Conservation (phyloP, 192 early-diverging fungal genomes). For the Coemansia sp. region DNA sequence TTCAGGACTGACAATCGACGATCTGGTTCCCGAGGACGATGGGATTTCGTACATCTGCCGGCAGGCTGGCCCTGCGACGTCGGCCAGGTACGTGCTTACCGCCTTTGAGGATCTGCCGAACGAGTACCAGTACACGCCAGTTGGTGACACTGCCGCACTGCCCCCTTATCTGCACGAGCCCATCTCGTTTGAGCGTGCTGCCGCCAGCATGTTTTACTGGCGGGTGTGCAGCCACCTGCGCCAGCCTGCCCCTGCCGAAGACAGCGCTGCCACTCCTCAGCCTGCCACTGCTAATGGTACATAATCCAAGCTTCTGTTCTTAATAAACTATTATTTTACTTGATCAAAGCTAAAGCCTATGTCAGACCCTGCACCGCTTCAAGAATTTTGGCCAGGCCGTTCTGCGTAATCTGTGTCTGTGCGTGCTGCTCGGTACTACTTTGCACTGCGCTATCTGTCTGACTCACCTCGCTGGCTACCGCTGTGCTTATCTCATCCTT, state of each 20-base stretch:
- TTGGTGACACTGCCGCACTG: slow-evolving; percentile 22
- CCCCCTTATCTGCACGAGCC: slow-evolving; percentile 44
- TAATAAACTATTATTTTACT: neutral
- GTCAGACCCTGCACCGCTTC: neutral
- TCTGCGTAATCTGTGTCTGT: neutral
- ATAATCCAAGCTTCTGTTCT: neutral
- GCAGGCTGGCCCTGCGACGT: slow-evolving; percentile 25
- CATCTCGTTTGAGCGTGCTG: slow-evolving; percentile 43
- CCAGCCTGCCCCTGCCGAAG: neutral
- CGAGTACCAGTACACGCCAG: slow-evolving; percentile 52
- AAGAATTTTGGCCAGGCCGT: slow-evolving; percentile 8
- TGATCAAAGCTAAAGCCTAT: neutral
- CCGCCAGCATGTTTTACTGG: slow-evolving; percentile 52
- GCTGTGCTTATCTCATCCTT: slow-evolving; percentile 10
- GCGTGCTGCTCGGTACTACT: neutral
- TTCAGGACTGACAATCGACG: slow-evolving; percentile 35
- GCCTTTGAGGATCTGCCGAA: slow-evolving; percentile 42
- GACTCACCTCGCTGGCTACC: neutral
- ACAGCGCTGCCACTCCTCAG: neutral
- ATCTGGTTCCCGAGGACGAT: slow-evolving; percentile 46
- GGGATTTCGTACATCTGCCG: slow-evolving; percentile 48
- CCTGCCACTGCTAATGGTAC: neutral
- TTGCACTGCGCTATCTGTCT: neutral
- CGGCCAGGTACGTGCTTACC: slow-evolving; percentile 39
- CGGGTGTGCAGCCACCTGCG: slow-evolving; percentile 49